Evolutionary conservation across 1,284 basidiomycete species (phyloP).

Genomic region (Fereydounia khargensis): DNA sequence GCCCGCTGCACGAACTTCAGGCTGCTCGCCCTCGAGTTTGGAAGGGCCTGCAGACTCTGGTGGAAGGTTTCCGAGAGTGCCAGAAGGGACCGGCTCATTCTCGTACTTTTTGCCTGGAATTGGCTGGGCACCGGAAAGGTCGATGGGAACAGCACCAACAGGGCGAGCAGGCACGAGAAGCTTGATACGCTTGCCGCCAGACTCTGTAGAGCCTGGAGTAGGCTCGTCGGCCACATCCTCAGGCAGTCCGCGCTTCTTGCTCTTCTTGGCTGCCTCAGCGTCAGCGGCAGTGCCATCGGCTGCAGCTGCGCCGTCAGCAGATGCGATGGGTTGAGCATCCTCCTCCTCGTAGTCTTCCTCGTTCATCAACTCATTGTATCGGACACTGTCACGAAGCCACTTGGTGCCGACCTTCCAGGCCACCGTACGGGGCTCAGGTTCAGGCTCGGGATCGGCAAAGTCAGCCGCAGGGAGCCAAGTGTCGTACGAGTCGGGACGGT

Average conservation of each 20-base stretch:
- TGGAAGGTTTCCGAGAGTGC: slow-evolving; percentile 51
- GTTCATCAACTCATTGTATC: slow-evolving; percentile 57
- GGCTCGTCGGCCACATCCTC: slow-evolving; percentile 46
- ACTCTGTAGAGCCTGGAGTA: slow-evolving; percentile 9
- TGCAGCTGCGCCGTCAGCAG: slow-evolving; percentile 2
- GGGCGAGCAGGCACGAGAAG: slow-evolving; percentile 49
- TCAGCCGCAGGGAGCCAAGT: slow-evolving; percentile 56
- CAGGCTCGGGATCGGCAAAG: slow-evolving; percentile 54
- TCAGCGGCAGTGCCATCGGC: neutral
- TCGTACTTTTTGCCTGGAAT: slow-evolving; percentile 56
- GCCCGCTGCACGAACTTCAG: slow-evolving; percentile 27
- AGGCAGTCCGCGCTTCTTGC: slow-evolving; percentile 51
- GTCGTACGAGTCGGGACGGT: slow-evolving; percentile 57
- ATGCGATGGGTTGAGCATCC: slow-evolving; percentile 15
- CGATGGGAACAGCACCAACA: slow-evolving; percentile 48
- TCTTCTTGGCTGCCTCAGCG: slow-evolving; percentile 5
- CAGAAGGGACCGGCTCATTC: slow-evolving; percentile 47
- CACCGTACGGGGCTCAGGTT: slow-evolving; percentile 33
- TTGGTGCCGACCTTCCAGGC: slow-evolving; percentile 45
- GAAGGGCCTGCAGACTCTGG: slow-evolving; percentile 21
- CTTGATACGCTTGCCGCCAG: slow-evolving; percentile 50
- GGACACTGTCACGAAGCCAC: slow-evolving; percentile 50
- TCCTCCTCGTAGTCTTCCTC: slow-evolving; percentile 56
- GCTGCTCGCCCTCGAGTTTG: slow-evolving; percentile 18
- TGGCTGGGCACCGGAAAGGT: slow-evolving; percentile 48